Evolutionary conservation across 1,284 basidiomycete species (phyloP).

Genomic region (Exobasidium cylindrosporum): DNA sequence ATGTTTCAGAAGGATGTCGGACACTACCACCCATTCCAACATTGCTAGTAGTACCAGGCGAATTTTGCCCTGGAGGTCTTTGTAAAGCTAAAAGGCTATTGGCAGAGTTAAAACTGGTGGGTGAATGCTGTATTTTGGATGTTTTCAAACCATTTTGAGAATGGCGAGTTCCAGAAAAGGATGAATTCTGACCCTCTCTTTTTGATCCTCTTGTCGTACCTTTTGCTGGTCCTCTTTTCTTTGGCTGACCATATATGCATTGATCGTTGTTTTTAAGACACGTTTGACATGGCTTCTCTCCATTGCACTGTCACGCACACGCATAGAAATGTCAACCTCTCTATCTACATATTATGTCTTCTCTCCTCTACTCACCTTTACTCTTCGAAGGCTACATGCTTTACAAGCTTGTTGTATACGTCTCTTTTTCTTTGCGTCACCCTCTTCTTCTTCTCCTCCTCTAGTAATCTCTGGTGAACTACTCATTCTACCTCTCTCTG

Average conservation of each 20-base stretch:
- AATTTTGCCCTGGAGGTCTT: no score
- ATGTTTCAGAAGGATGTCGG: no score
- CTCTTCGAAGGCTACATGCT: slow-evolving; percentile 34
- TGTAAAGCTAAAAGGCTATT: no score
- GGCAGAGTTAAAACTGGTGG: no score
- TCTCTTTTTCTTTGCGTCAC: slow-evolving; percentile 24
- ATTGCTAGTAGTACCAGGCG: no score
- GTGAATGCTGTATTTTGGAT: no score
- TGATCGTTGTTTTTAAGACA: slow-evolving; percentile 32
- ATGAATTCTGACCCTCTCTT: not conserved
- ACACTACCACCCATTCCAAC: no score
- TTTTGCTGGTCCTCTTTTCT: slow-evolving; percentile 43
- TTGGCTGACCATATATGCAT: slow-evolving; percentile 40
- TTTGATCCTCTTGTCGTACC: slow-evolving; percentile 30
- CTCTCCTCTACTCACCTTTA: slow-evolving; percentile 19
- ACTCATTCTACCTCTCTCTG: not conserved
- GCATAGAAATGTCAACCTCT: slow-evolving; percentile 2
- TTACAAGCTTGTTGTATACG: slow-evolving; percentile 46
- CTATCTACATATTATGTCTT: not conserved
- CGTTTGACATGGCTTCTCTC: slow-evolving; percentile 32
- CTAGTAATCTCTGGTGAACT: not conserved
- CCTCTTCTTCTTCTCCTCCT: not conserved
- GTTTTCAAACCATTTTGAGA: no score
- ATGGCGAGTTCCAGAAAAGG: no score
- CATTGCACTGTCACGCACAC: slow-evolving; percentile 27